Conservation (phyloP, 2,329 filamentous ascomycete species). For the Coniochaeta sp. region DNA sequence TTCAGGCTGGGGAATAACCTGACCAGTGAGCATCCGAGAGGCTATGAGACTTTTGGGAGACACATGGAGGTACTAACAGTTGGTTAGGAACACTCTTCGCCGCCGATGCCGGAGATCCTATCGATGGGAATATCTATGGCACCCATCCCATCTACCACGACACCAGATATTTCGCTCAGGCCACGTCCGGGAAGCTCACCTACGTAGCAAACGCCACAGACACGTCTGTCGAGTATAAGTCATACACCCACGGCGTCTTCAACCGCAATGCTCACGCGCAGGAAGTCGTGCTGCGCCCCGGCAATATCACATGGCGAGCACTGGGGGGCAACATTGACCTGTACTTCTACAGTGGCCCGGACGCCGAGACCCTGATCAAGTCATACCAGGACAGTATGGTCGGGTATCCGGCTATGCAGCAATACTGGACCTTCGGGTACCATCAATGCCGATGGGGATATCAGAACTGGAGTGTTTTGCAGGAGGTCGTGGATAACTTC, state of each 20-base stretch:
- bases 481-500: conserved; percentile 62
- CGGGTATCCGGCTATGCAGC: conserved; percentile 69
- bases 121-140: conserved; percentile 66
- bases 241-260: conserved; percentile 70
- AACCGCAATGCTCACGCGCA: conserved; percentile 70
- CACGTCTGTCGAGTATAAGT: conserved; percentile 48
- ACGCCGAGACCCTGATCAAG: conserved; percentile 58
- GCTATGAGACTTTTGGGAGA: not conserved
- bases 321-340: conserved; percentile 73
- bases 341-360: conserved; percentile 71
- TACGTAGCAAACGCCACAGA: conserved; percentile 49
- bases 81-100: conserved; percentile 43
- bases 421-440: conserved; percentile 75
- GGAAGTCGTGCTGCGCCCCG: conserved; percentile 58
- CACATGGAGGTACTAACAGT: not conserved
- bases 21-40: conserved; percentile 48
- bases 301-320: conserved; percentile 64
- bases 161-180: conserved; percentile 63
- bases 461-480: conserved; percentile 60
- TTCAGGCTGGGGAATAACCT: conserved; percentile 66
- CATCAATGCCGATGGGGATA: conserved; percentile 86
- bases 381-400: conserved; percentile 61
- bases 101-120: conserved; percentile 59
- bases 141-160: conserved; percentile 74
- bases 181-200: conserved; percentile 36